Evolutionary conservation across 169 alveolate genomes (phyloP), one percentile per base, ranked within the genome.

Genomic region (Condylostoma magnum): DNA sequence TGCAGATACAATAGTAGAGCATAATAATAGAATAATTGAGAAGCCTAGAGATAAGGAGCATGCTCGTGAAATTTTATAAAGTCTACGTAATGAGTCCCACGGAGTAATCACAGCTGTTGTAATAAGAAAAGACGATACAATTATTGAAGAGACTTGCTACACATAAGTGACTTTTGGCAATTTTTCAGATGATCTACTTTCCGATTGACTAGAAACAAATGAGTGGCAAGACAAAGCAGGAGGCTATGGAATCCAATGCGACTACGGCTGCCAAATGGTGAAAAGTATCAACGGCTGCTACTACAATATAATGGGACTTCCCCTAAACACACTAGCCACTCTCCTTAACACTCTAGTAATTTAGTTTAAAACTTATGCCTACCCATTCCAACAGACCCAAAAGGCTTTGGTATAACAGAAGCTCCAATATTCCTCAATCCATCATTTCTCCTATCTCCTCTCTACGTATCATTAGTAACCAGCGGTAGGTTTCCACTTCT

Each of bases 171-270:
- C 63, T 47, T 81, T 87, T 72, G 80, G 77, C 53, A 34, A 70
- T 46, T 46, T 82, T 20, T 60, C 52, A 46, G 92, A 83, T 31
- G 86, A 83, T 27, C 57, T 72, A 10, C 69, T 82, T 53, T 53
- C 66, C 44, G 77, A 53, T 60, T 82, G 76, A 73, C 48, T 76
- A 6, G 73, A 79, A 43, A 57, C 82, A 8, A 81, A 81, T 8
- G 90, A 84, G 41, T 85, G 87, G 22, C 71, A 65, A 50, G 90
- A 84, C 27, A 80, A 81, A 74, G 90, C 94, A 12, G 94, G 94
- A 20, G 90, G 89, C 20, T 84, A 81, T 71, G 90, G 88, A 47
- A 84, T 87, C 28, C 81, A 87, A 69, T 86, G 81, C 41, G 31
- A 37, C 41, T 86, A 83, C 27, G 85, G 83, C 56, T 12, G 41